phyloP scores from a whole-genome alignment of 139 green algal genomes.

The Chlorella ohadii region DNA sequence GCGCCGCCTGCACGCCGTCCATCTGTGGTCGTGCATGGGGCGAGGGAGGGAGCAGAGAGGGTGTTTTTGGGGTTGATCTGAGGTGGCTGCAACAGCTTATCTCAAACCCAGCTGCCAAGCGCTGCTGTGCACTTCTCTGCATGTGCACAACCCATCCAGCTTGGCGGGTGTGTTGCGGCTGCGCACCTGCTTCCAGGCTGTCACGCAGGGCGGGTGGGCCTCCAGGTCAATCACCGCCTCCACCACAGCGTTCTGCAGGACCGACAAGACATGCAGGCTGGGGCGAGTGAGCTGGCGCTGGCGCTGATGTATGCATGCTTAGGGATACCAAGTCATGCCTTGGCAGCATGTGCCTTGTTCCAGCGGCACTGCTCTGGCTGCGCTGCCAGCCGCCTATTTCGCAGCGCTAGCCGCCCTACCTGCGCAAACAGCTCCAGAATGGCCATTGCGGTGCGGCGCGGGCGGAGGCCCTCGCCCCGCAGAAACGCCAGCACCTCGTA shows the following conservation, averaged over 20 bases:
- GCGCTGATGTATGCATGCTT: too few relatives aligned
- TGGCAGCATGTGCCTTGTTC: too few relatives aligned
- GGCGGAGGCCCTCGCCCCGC: constrained; percentile 16
- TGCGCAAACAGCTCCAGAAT: constrained; percentile 47
- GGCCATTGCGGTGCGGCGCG: constrained; percentile 44
- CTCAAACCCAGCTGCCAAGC: too few relatives aligned
- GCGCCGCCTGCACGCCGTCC: constrained; percentile 71
- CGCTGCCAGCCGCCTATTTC: too few relatives aligned
- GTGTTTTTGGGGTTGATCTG: too few relatives aligned
- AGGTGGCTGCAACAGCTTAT: too few relatives aligned
- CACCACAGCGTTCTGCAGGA: constrained; percentile 27
- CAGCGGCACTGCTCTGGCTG: too few relatives aligned
- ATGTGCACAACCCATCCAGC: not conserved
- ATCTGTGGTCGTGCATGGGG: constrained; percentile 38
- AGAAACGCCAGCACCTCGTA: constrained; percentile 57
- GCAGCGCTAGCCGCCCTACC: too few relatives aligned
- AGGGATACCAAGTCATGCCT: too few relatives aligned
- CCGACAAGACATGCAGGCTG: too few relatives aligned
- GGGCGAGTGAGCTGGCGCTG: too few relatives aligned
- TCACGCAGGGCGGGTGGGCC: constrained; percentile 22
- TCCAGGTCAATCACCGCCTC: constrained; percentile 62
- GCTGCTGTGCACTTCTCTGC: not conserved
- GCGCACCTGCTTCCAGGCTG: constrained; percentile 54
- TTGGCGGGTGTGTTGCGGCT: not conserved
- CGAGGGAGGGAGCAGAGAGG: not conserved